Base-by-base conservation (phyloP, 2,329 filamentous ascomycete species). In the Cordyceps farinosa region DNA sequence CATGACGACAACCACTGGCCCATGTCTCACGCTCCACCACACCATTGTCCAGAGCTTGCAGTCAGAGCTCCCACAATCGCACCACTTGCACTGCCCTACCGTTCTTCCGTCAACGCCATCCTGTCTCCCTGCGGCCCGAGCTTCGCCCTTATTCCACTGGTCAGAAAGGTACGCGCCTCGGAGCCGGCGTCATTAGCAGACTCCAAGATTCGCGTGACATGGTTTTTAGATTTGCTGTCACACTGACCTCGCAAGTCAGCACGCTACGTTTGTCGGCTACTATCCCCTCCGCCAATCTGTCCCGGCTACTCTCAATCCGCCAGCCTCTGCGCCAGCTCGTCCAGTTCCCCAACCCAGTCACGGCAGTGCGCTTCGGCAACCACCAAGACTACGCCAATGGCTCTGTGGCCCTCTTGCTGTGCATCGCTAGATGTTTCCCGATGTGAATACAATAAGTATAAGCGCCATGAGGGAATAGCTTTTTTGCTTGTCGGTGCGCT, bases 1-100 rank as follows among this genome's bases (percentile, higher is more conserved):
- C 36, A 51, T 60, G 57, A 60, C 56, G 45, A 51, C 56, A 59
- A 40, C 22, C 36, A 36, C 36, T 34, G 50, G 13, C 13, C 47
- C 47, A 17, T 51, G 29, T 36, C 50, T 36, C 50, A 22, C 50
- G 29, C 53, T 57, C 54, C 54, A 47, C 54, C 40, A 27, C 30
- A 38, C 45, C n/a, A 17, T 30, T 34, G 27, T 27, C 36, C 52
- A 54, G 34, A 9, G 34, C 34, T 6, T 9, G 9, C 34, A 9
- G 34, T 1, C 51, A 32, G 27, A 15, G n/a, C 30, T 54, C 30
- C 52, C 52, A 40, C 10, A 40, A 17, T 52, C 17, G 29, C 30
- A 36, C 29, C 30, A 34, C 50, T 36, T 9, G 30, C 17, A 22
- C 22, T 9, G 38, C 36, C 36, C 30, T 29, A 38, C 29, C 53